Base-by-base conservation (phyloP, 495 filamentous ascomycete genomes). In the Talaromyces adpressus region DNA sequence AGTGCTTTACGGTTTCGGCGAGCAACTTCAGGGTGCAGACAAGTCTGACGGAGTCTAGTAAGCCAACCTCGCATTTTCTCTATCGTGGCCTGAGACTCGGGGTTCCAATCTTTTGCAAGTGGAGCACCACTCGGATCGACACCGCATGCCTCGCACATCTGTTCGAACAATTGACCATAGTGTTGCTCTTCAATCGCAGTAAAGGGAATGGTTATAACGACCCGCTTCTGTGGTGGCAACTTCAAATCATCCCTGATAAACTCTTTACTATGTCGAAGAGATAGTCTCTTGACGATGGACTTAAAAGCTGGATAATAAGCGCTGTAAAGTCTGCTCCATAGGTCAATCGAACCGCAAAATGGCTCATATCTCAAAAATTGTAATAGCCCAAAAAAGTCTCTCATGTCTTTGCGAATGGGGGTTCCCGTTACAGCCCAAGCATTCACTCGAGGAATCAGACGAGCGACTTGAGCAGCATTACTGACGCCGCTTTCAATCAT, bases 361-460 rank as follows among this genome's bases (percentile, higher is more conserved):
- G 93, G 93, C 61, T 91, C 81, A 64, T 88, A 91, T 25, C 84
- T 83, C 12, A 98, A 82, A 61, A 98, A 98, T 1, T 86, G 75
- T 1, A 98, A 71, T 12, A 97, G 83, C 0, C 92, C 89, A 71
- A 81, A 79, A 4, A 84, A 66, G 59, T 85, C 86, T 34, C 87
- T 84, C 8, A 92, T 82, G 61, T 92, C 82, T 69, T 89, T 93
- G 61, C 87, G 85, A 23, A 97, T 79, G 1, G 94, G 94, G 0
- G 94, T 98, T 20, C 93, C 94, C 3, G 91, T 92, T n/a, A 98
- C 85, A 27, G 86, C 91, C 94, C 94, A 97, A 9, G 91, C 86
- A 74, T 94, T 93, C 63, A 89, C 71, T 25, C 93, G 82, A 60
- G 93, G 92, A 64, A 98, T 90, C 22, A 87, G 73, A 27, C 86